A percentile compares a stretch with the other conserved stretches of the same genome.
phyloP scores from a whole-genome alignment of 1,139 yeast genomes.

The Sugiyamaella castrensis region DNA sequence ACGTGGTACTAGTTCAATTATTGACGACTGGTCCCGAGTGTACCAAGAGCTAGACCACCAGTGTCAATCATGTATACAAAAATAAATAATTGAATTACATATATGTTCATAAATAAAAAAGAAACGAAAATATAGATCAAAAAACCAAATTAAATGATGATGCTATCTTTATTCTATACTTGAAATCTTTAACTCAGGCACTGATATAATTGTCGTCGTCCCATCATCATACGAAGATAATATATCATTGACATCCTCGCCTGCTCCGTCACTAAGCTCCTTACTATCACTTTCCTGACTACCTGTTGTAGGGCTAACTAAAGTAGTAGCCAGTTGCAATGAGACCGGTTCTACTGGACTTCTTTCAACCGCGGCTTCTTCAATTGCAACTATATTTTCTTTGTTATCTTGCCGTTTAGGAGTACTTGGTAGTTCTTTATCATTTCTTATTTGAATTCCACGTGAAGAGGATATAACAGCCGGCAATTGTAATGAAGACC shows the following conservation, averaged over 20 bases:
- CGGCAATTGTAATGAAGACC: constrained; percentile 10
- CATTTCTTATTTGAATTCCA: neutral
- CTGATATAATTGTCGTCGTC: too few relatives aligned
- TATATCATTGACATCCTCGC: constrained; percentile 5
- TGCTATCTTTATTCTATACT: too few relatives aligned
- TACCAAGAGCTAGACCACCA: too few relatives aligned
- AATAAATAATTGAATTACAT: neutral
- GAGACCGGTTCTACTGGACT: neutral
- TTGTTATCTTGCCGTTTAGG: neutral
- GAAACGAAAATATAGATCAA: too few relatives aligned
- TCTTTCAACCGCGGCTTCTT: neutral
- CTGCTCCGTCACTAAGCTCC: neutral
- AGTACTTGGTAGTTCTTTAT: constrained; percentile 3
- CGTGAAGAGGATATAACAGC: constrained; percentile 5
- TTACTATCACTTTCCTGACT: neutral
- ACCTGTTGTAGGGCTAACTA: neutral
- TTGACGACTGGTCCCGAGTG: too few relatives aligned
- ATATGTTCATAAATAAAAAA: neutral
- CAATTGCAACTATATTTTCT: neutral
- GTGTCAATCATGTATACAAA: too few relatives aligned
- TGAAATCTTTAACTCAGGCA: too few relatives aligned
- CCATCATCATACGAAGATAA: constrained; percentile 4
- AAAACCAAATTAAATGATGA: neutral
- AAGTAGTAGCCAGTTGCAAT: neutral
- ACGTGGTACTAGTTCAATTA: neutral